Base-by-base conservation (phyloP, 2,329 filamentous ascomycete species). In the Tympanopsis confertula region DNA sequence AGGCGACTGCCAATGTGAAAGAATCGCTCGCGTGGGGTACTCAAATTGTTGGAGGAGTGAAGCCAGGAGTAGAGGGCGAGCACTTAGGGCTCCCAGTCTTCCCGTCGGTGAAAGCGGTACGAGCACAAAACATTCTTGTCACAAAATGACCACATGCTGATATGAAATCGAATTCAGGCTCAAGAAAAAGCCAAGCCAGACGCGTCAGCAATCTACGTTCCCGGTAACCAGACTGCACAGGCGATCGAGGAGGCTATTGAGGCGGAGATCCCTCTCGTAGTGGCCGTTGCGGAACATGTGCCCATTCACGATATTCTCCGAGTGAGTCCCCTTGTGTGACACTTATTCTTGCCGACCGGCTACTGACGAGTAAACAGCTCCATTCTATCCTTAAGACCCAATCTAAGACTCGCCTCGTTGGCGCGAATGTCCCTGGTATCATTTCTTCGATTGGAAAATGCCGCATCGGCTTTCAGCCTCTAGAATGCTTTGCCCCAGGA, bases 221-320 rank as follows among this genome's bases (percentile, higher is more conserved):
- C 80, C 0, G 81, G 81, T 2, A 68, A 70, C 32, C 71, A 74
- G 35, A 81, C 81, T 1, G 72, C 77, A 2, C 59, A 63, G 36
- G 82, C 82, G 0, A 84, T 86, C 44, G 74, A 82, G 48, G 81
- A 86, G 48, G 75, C 82, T 1, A 79, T 89, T 40, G 82, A 84
- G 51, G 82, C 82, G 0, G 82, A 88, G 50, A 78, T 88, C 1
- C 81, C 82, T 0, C 66, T 88, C 1, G 76, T 88, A 17, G 82
- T 87, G 5, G 80, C 82, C 4, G 83, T 89, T 5, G 82, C 84
- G 4, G 84, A 89, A 53, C 82, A 87, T 53, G 80, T 88, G 22
- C 84, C 84, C 0, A 60, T 86, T 14, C 82, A 87, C 53, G 82
- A 88, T 50, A 79, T 88, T 52, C 66, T 88, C 45, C 71, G 81